Conservation (phyloP, 768 basidiomycete genomes). For the Boletus sp. region DNA sequence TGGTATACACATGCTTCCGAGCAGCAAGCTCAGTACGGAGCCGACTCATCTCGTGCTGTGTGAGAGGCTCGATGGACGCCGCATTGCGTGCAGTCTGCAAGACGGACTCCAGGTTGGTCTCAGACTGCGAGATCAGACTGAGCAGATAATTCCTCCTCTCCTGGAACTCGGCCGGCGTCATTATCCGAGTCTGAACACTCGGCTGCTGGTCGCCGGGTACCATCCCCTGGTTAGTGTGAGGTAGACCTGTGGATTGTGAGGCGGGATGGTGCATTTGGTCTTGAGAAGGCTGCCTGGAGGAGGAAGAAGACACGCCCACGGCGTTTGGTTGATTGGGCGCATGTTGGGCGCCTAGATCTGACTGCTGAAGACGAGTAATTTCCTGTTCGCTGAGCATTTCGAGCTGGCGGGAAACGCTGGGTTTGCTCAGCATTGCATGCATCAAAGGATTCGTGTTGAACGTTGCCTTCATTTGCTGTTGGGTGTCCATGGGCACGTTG, state of each 20-base stretch:
- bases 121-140: conserved; percentile 9
- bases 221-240: conserved; percentile 24
- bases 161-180: conserved; percentile 23
- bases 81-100: conserved; percentile 10
- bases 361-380: conserved; percentile 36
- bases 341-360: conserved; percentile 32
- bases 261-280: conserved; percentile 46
- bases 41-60: conserved; percentile 16
- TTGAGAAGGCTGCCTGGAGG: conserved; percentile 38
- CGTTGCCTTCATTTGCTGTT: conserved; percentile 30
- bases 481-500: conserved; percentile 38
- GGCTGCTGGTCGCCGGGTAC: conserved; percentile 19
- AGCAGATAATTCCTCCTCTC: conserved; percentile 20
- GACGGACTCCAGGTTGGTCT: conserved; percentile 10
- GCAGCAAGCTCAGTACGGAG: conserved; percentile 21
- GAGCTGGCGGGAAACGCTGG: conserved; percentile 35
- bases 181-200: conserved; percentile 24
- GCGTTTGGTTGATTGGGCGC: conserved; percentile 39
- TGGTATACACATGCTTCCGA: conserved; percentile 41
- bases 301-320: conserved; percentile 48
- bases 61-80: conserved; percentile 17
- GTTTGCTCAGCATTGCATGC: conserved; percentile 34
- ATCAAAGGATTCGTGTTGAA: conserved; percentile 38
- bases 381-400: conserved; percentile 47
- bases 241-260: conserved; percentile 20